A percentile compares a stretch with the other conserved stretches of the same genome.
These are phyloP conservation scores for Chaetomium globosum DNA, from an alignment of 2,329 filamentous ascomycete species.

Conservation along the genomic window DNA sequence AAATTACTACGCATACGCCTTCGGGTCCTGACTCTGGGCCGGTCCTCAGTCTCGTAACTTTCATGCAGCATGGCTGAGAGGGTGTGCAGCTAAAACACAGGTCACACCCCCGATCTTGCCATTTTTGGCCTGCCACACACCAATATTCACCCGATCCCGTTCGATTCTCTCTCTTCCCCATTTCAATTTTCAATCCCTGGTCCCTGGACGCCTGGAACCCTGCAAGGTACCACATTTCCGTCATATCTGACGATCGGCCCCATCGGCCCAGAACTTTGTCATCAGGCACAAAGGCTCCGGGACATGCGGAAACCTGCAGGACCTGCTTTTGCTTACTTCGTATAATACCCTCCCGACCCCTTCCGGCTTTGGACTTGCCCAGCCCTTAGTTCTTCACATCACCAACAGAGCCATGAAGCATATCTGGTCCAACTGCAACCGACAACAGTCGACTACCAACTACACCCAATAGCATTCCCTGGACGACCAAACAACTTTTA, in stretches of 20 bases:
- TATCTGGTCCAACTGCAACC: conserved; percentile 1
- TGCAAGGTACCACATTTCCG: conserved; percentile 27
- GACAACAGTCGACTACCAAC: conserved; percentile 14
- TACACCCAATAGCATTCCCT: conserved; percentile 8
- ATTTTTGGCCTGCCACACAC: conserved; percentile 17
- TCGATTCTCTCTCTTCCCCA: not conserved
- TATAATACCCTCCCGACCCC: conserved; percentile 18
- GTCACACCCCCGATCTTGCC: conserved; percentile 8
- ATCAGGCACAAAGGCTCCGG: conserved; percentile 17
- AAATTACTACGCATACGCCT: conserved; percentile 1
- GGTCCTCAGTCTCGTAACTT: not conserved
- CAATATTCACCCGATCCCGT: conserved; percentile 11
- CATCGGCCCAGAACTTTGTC: conserved; percentile 5
- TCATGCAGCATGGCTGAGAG: conserved; percentile 16
- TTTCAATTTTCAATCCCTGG: not conserved
- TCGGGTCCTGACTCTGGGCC: not conserved
- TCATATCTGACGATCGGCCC: conserved; percentile 19
- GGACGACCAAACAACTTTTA: not conserved
- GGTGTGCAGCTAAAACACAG: conserved; percentile 22
- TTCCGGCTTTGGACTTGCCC: conserved; percentile 3
- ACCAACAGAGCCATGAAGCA: conserved; percentile 18
- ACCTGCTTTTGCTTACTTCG: conserved; percentile 12
- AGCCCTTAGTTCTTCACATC: not conserved
- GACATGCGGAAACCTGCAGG: not conserved
- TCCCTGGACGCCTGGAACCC: not conserved